Evolutionary conservation across 495 filamentous ascomycete species (phyloP).

Genomic region (Saxophila tyrrhenica): DNA sequence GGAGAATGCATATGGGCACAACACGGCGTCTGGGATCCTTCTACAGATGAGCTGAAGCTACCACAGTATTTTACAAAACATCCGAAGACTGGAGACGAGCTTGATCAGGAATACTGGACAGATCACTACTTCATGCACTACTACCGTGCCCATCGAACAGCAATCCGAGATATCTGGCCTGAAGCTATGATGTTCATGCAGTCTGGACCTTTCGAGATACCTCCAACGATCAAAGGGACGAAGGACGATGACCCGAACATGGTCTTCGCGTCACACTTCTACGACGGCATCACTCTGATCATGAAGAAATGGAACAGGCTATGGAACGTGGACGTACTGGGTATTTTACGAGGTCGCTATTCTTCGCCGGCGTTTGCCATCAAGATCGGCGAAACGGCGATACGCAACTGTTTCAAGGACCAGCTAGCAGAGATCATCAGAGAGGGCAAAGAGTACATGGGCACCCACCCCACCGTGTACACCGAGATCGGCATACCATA

Average conservation of each 20-base stretch:
- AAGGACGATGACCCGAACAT: constrained; percentile 78
- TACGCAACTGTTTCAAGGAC: constrained; percentile 85
- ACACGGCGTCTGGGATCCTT: constrained; percentile 88
- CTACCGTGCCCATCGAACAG: constrained; percentile 63
- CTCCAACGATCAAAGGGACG: constrained; percentile 77
- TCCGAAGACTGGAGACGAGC: constrained; percentile 52
- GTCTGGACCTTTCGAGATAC: constrained; percentile 82
- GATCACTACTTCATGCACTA: constrained; percentile 81
- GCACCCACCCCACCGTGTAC: constrained; percentile 78
- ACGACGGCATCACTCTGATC: constrained; percentile 91
- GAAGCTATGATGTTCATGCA: constrained; percentile 83
- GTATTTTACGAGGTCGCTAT: constrained; percentile 80
- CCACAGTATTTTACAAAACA: constrained; percentile 83
- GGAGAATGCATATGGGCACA: constrained; percentile 95
- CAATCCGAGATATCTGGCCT: constrained; percentile 63
- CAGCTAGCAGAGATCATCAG: constrained; percentile 79
- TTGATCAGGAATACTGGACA: constrained; percentile 77
- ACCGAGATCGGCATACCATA: constrained; percentile 97
- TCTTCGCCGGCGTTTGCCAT: constrained; percentile 78
- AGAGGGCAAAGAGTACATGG: constrained; percentile 85
- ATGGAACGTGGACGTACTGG: constrained; percentile 95
- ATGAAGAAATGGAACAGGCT: constrained; percentile 97
- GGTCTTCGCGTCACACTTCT: constrained; percentile 90
- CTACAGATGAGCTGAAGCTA: constrained; percentile 59
- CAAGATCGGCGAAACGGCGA: constrained; percentile 87